Evolutionary conservation across 106 monocot species (phyloP).

Genomic region (Phalaenopsis equestris): DNA sequence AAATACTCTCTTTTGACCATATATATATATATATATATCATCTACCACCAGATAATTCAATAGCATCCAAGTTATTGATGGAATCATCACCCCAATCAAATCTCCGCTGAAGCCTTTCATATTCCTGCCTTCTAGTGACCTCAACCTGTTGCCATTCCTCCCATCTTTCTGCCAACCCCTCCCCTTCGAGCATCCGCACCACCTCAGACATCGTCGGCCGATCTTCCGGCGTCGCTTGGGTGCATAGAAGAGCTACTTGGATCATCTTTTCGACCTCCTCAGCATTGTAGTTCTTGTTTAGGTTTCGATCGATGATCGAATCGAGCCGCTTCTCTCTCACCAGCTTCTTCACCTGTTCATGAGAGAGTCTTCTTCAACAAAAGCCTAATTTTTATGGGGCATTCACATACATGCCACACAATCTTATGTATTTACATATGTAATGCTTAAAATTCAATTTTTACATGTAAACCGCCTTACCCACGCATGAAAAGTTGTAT

Average conservation of each 20-base stretch:
- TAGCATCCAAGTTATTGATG: constrained; percentile 40
- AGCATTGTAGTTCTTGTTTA: constrained; percentile 30
- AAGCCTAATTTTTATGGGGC: too few relatives aligned
- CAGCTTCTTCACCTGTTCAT: constrained; percentile 53
- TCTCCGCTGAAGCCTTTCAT: constrained; percentile 53
- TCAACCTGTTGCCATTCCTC: constrained; percentile 72
- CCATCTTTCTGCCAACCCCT: constrained; percentile 66
- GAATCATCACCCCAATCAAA: constrained; percentile 66
- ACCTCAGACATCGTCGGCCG: constrained; percentile 76
- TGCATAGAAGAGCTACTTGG: constrained; percentile 72
- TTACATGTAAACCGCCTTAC: too few relatives aligned
- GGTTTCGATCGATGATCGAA: constrained; percentile 47
- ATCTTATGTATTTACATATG: too few relatives aligned
- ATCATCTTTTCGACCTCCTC: constrained; percentile 61
- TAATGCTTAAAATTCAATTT: too few relatives aligned
- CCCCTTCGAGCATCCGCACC: constrained; percentile 72
- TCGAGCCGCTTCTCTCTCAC: constrained; percentile 39
- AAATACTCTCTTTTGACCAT: too few relatives aligned
- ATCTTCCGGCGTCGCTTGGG: constrained; percentile 52
- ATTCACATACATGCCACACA: too few relatives aligned
- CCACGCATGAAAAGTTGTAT: too few relatives aligned
- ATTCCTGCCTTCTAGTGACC: constrained; percentile 35
- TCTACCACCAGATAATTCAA: constrained; percentile 63
- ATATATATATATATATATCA: constrained; percentile 3
- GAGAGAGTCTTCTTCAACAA: not conserved